These are phyloP conservation scores for Apiospora marii DNA, from an alignment of 2,329 filamentous ascomycete genomes.

Conservation along the genomic window DNA sequence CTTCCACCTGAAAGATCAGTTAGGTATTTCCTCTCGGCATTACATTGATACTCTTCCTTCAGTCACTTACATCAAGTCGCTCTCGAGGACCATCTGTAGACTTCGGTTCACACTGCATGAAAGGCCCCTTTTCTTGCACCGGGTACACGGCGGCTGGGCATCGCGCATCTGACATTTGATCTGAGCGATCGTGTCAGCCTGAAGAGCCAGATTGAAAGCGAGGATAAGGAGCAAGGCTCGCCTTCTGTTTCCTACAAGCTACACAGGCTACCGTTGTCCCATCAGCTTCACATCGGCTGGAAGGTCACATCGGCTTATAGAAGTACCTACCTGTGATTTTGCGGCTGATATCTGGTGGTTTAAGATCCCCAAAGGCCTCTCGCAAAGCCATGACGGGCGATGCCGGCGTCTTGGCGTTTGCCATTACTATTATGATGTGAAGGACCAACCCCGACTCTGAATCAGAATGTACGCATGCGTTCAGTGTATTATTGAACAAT, in stretches of 20 bases:
- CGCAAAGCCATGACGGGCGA: slow-evolving; percentile 16
- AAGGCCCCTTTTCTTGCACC: slow-evolving; percentile 27
- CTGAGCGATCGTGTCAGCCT: slow-evolving; percentile 14
- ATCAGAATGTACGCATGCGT: too few relatives aligned
- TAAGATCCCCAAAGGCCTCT: slow-evolving; percentile 17
- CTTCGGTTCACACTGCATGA: slow-evolving; percentile 26
- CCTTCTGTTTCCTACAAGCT: slow-evolving; percentile 29
- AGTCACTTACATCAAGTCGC: slow-evolving; percentile 25
- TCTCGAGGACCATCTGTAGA: slow-evolving; percentile 28
- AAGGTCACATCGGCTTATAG: neutral
- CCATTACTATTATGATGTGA: neutral
- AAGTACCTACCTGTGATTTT: slow-evolving; percentile 19
- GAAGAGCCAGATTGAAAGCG: neutral
- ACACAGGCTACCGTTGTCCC: slow-evolving; percentile 26
- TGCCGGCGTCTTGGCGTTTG: neutral
- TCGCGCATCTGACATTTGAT: slow-evolving; percentile 27
- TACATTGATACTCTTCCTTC: neutral
- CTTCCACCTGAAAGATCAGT: slow-evolving; percentile 25
- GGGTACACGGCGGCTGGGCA: slow-evolving; percentile 24
- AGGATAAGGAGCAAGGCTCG: neutral
- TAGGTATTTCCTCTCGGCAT: neutral
- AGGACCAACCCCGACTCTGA: neutral
- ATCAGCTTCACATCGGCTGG: neutral
- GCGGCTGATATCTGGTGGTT: slow-evolving; percentile 23
- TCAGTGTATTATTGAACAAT: neutral